These are phyloP conservation scores for Pseudonectria buxi DNA, from an alignment of 2,329 filamentous ascomycete species.

Conservation along the genomic window DNA sequence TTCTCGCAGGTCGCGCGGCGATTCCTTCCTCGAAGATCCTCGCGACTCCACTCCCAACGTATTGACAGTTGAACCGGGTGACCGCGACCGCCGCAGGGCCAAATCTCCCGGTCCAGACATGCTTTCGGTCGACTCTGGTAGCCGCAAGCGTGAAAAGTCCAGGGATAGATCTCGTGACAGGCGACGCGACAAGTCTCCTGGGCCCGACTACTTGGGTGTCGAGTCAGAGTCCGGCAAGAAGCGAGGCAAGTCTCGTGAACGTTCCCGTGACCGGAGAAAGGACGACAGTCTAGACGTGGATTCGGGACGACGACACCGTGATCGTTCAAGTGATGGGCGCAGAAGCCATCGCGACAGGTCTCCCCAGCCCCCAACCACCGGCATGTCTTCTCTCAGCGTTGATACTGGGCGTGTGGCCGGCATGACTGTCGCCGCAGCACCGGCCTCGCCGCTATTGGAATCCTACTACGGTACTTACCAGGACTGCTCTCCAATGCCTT, in stretches of 20 bases:
- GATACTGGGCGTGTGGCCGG: conserved; percentile 35
- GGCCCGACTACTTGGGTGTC: conserved; percentile 1
- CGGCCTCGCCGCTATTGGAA: conserved; percentile 79
- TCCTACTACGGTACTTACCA: conserved; percentile 93
- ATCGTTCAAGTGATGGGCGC: conserved; percentile 13
- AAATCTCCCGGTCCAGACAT: conserved; percentile 14
- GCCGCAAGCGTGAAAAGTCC: conserved; percentile 17
- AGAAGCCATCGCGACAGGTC: conserved; percentile 33
- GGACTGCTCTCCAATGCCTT: conserved; percentile 89
- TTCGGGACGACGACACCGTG: conserved; percentile 13
- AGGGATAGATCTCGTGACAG: conserved; percentile 1
- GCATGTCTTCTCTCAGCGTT: conserved; percentile 48
- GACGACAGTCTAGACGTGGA: conserved; percentile 15
- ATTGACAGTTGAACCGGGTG: conserved; percentile 35
- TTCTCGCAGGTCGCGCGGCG: conserved; percentile 13
- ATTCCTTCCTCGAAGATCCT: conserved; percentile 27
- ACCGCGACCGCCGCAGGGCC: conserved; percentile 27
- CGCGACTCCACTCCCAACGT: conserved; percentile 33
- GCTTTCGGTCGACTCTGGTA: conserved; percentile 14
- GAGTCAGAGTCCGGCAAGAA: conserved; percentile 2
- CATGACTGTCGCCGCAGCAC: conserved; percentile 49
- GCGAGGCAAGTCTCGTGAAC: neutral
- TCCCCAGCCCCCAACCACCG: conserved; percentile 40
- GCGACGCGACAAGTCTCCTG: conserved; percentile 13
- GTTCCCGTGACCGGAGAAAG: conserved; percentile 13